These are phyloP conservation scores for Chloris gayana DNA, from an alignment of 176 grass and related monocot species.

Conservation along the genomic window DNA sequence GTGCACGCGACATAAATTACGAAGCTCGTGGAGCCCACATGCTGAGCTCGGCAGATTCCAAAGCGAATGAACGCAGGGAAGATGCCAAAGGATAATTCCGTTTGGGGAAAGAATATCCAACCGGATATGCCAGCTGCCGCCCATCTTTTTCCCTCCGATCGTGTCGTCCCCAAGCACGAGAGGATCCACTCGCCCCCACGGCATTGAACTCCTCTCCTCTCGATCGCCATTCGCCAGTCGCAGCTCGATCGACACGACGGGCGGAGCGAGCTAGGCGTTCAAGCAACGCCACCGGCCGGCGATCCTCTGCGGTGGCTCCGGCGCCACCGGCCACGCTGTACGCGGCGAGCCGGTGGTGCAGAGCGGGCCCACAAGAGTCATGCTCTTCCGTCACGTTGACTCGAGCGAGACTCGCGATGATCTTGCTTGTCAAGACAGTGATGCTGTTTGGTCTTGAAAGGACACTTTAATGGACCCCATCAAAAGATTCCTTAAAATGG, in stretches of 20 bases:
- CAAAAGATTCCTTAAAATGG: not conserved
- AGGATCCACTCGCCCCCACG: not conserved
- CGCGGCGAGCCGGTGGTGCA: not conserved
- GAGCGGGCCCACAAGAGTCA: not conserved
- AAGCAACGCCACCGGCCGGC: not conserved
- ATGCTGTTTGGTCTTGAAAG: not conserved
- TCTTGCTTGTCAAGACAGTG: slow-evolving; percentile 7
- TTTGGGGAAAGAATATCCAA: slow-evolving; percentile 30
- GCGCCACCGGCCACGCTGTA: not conserved
- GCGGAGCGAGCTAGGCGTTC: not conserved
- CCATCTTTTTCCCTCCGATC: not conserved
- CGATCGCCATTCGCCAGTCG: not conserved
- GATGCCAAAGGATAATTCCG: slow-evolving; percentile 33
- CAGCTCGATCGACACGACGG: not conserved
- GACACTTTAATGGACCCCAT: too few species aligned
- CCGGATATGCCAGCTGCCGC: slow-evolving; percentile 27
- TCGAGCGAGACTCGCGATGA: not conserved
- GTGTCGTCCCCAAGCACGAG: slow-evolving; percentile 6
- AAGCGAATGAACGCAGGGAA: not conserved
- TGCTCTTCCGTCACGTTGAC: not conserved
- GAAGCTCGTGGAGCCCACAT: not conserved
- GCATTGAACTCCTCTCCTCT: not conserved
- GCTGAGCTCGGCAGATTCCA: not conserved
- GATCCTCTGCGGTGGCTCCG: not conserved
- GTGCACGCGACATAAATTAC: not conserved